Conservation (phyloP, 75 land plant species). For the Pinus taeda region DNA sequence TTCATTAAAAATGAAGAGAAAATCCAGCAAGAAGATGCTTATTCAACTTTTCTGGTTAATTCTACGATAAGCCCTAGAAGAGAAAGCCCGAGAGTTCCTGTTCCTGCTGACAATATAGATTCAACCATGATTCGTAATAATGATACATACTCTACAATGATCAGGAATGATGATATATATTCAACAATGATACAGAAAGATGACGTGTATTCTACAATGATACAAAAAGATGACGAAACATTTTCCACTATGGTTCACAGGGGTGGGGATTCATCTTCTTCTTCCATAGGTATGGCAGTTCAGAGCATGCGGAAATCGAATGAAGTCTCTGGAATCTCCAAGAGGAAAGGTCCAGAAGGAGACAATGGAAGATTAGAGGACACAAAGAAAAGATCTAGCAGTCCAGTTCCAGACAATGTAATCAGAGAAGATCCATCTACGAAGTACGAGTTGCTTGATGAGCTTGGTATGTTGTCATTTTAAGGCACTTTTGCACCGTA, state of each 20-base stretch:
- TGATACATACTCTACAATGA: slow-evolving; percentile 13
- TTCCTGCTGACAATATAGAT: not conserved
- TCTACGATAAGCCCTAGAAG: slow-evolving; percentile 13
- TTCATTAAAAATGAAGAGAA: not conserved
- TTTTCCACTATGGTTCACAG: slow-evolving; percentile 13
- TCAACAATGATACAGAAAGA: slow-evolving; percentile 6
- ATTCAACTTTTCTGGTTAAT: slow-evolving; percentile 53
- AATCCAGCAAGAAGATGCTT: slow-evolving; percentile 26
- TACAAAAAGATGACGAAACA: slow-evolving; percentile 29
- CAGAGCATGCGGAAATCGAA: slow-evolving; percentile 7
- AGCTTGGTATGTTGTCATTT: slow-evolving; percentile 62
- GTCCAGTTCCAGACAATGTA: slow-evolving; percentile 77
- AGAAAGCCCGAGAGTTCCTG: not conserved
- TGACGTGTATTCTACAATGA: slow-evolving; percentile 32
- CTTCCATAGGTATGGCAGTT: slow-evolving; percentile 43
- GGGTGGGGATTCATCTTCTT: slow-evolving; percentile 18
- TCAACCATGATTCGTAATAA: slow-evolving; percentile 7
- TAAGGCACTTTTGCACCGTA: not conserved
- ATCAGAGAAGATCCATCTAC: slow-evolving; percentile 83
- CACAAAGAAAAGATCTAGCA: slow-evolving; percentile 52
- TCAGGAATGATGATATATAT: slow-evolving; percentile 9
- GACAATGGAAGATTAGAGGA: slow-evolving; percentile 3
- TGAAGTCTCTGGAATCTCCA: slow-evolving; percentile 21
- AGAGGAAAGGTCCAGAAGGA: slow-evolving; percentile 11
- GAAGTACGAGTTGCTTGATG: slow-evolving; percentile 93